phyloP scores from a whole-genome alignment of 352 stramenopile species.

The Pythium aphanidermatum region DNA sequence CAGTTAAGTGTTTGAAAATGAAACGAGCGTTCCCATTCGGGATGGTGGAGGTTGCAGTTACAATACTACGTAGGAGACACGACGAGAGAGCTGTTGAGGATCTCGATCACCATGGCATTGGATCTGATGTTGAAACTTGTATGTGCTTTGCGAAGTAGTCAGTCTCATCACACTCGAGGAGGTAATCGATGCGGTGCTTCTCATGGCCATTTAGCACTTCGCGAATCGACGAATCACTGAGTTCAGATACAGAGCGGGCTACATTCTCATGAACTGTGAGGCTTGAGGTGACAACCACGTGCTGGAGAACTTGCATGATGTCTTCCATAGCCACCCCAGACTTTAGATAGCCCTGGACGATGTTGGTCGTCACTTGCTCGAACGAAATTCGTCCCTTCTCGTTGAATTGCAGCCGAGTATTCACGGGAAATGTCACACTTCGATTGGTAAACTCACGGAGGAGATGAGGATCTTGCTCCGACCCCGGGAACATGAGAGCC shows the following conservation, averaged over 20 bases:
- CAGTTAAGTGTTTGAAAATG: too few species aligned
- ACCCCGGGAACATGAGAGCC: slow-evolving; percentile 2
- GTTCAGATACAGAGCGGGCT: not conserved
- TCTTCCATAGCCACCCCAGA: slow-evolving; percentile 4
- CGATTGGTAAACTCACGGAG: slow-evolving; percentile 5
- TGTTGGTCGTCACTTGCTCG: slow-evolving; percentile 6
- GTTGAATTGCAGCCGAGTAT: slow-evolving; percentile 6
- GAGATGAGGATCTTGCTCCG: slow-evolving; percentile 3
- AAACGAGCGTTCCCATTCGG: too few species aligned
- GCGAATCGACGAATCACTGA: too few species aligned
- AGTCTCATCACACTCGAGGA: too few species aligned
- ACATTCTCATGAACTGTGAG: slow-evolving; percentile 7
- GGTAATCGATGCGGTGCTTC: too few species aligned
- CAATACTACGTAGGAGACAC: too few species aligned
- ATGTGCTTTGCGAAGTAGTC: too few species aligned
- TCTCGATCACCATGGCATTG: too few species aligned
- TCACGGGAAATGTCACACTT: slow-evolving; percentile 3
- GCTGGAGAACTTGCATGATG: slow-evolving; percentile 2
- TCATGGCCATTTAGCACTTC: too few species aligned
- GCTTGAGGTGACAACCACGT: slow-evolving; percentile 5
- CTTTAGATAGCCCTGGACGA: slow-evolving; percentile 2
- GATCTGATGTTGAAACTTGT: too few species aligned
- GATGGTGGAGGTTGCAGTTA: too few species aligned
- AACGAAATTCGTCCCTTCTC: slow-evolving; percentile 5
- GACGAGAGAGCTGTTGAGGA: too few species aligned